Evolutionary conservation across 148 eudicot genomes (phyloP), one percentile per base, ranked within the genome.

Genomic region (Cornus controversa): DNA sequence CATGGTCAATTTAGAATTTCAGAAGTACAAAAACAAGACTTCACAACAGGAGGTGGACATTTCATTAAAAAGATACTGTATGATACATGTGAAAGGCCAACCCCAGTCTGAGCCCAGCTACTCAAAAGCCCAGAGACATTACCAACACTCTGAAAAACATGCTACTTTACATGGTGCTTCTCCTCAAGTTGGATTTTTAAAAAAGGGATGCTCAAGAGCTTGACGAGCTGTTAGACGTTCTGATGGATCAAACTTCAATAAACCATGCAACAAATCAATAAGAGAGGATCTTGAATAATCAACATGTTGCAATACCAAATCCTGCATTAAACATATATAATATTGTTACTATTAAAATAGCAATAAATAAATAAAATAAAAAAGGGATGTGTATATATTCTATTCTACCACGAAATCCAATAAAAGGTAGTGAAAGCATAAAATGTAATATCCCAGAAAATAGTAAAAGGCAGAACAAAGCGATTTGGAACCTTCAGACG

Each of bases 141-240:
- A 40, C 26, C 72, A 57, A 18, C 71, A 47, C 40, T 4, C 50
- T 34, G 4, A 7, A 57, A 69, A 36, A 47, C 7, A 66, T 28
- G 25, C 6, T 28, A 42, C 6, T 28, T 18, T 67, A 47, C 24
- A 25, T 4, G 5, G 47, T 3, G 47, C 5, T 14, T 29, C 71
- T 80, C 67, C 66, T 83, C 70, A 87, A 22, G 76, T 42, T 64
- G 77, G 70, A 37, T 29, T 77, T 78, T 80, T 80, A 47, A 93
- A 91, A 78, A 93, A 93, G 14, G 96, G 91, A 81, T 93, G 98
- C 27, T 78, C 69, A 9, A 93, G 89, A 75, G 96, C 98, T 76
- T 87, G 79, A 36, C 76, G 80, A 26, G 98, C 96, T 15, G 85
- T 91, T 65, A 89, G 83, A 73, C 98, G 86, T 50, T 90, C 86